These are phyloP conservation scores for Lactifluus echinatus DNA, from an alignment of 768 basidiomycete species.

Conservation along the genomic window DNA sequence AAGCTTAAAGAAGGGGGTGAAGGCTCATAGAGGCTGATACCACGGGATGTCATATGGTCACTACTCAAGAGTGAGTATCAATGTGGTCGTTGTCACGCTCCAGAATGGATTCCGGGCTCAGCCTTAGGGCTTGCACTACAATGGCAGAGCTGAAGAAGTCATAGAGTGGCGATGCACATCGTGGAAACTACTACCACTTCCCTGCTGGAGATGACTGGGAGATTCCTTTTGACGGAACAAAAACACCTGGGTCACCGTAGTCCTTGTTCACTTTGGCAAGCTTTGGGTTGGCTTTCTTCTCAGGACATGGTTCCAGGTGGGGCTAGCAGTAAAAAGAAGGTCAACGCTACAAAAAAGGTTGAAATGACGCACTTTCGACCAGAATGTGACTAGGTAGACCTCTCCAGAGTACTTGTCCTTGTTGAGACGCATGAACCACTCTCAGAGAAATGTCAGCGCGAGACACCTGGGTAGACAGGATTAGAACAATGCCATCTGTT, in stretches of 20 bases:
- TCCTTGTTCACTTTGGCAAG: constrained; percentile 44
- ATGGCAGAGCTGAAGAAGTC: constrained; percentile 53
- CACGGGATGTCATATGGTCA: constrained; percentile 26
- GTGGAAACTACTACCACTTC: constrained; percentile 29
- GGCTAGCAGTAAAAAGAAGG: constrained; percentile 1
- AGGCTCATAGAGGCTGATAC: constrained; percentile 43
- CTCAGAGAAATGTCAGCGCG: constrained; percentile 35
- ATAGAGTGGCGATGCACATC: constrained; percentile 40
- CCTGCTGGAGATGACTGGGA: constrained; percentile 21
- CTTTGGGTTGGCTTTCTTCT: constrained; percentile 50
- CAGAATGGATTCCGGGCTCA: too few species aligned
- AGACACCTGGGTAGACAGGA: background rate
- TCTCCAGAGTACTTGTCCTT: constrained; percentile 95
- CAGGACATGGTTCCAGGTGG: constrained; percentile 65
- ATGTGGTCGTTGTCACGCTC: constrained; percentile 16
- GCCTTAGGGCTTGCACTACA: too few species aligned
- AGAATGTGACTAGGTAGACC: constrained; percentile 96
- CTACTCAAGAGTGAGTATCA: constrained; percentile 23
- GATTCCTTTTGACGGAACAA: constrained; percentile 39
- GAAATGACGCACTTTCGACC: constrained; percentile 67
- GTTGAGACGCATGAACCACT: constrained; percentile 87
- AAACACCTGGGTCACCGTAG: constrained; percentile 74
- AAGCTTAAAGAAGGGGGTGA: constrained; percentile 28
- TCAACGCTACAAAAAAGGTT: background rate
- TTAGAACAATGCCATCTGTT: constrained; percentile 70